Base-by-base conservation (phyloP, 2,329 filamentous ascomycete genomes). In the Hirsutella rhossiliensis region DNA sequence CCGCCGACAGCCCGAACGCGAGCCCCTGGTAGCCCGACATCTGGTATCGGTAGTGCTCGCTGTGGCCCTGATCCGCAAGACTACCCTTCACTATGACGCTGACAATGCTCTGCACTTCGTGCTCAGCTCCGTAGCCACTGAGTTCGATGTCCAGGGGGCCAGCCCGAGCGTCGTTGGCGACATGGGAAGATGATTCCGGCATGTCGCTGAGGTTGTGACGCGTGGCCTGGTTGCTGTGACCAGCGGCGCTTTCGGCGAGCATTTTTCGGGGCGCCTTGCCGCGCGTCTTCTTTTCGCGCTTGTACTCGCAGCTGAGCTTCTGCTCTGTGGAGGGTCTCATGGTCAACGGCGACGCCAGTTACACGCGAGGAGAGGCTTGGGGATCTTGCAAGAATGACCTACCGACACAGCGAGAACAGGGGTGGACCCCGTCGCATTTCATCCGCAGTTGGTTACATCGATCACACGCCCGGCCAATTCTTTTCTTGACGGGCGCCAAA, bases 371-470 rank as follows among this genome's bases (percentile, higher is more conserved):
- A 34, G n/a, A n/a, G n/a, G n/a, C n/a, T n/a, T n/a, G n/a, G n/a
- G n/a, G n/a, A n/a, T n/a, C n/a, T n/a, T 34, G 32, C 13, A n/a
- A 34, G 15, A 20, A 34, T 18, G n/a, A 11, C 13, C 66, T 76
- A 90, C 86, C 86, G 59, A 88, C 80, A 63, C 89, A 96, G 64
- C 95, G 89, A 38, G 87, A 87, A 61, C 89, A 96, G 44, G 89
- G 89, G 50, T 84, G 77, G 62, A 92, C 85, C 42, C 89, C 89
- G 62, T 96, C 88, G 60, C 89, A 96, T 67, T 94, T 95, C 23
- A 88, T 96, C 53, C 89, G 76, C 49, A 96, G 71, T 63, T 96
- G 89, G 63, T 96, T 96, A 66, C 89, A 96, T 63, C 95, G 89
- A 64, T 96, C 89, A 66, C 89, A 96, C 13, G 89, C 89, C 56